A percentile compares a stretch with the other conserved stretches of the same genome.
Conservation (phyloP, 805 yeast species). For the Sugiyamaella americana region DNA sequence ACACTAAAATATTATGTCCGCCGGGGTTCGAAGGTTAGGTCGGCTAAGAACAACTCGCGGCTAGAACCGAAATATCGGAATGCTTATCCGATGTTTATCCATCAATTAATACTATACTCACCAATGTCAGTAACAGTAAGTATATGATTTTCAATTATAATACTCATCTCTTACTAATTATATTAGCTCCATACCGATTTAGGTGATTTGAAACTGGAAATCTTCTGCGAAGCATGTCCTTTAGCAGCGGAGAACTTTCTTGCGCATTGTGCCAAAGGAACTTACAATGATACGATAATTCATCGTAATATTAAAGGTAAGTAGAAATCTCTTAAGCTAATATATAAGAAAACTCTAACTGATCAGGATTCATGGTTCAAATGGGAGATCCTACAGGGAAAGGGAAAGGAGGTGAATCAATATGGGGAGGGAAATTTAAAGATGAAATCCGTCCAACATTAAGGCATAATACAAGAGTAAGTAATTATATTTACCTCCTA, state of each 20-base stretch:
- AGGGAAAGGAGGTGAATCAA: constrained; percentile 36
- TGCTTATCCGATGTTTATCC: not conserved
- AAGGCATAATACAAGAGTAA: constrained; percentile 59
- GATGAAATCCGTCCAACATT: constrained; percentile 35
- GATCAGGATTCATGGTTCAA: constrained; percentile 30
- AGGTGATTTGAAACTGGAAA: constrained; percentile 37
- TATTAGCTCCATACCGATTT: constrained; percentile 34
- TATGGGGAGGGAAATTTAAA: constrained; percentile 38
- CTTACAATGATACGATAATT: constrained; percentile 31
- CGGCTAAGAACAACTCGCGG: not conserved
- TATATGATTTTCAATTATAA: not conserved
- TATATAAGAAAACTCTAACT: constrained; percentile 13
- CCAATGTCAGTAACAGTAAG: constrained; percentile 1
- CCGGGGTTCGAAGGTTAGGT: too few relatives aligned
- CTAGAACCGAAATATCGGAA: not conserved
- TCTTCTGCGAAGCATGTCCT: constrained; percentile 37
- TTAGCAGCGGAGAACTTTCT: constrained; percentile 39
- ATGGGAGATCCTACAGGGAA: constrained; percentile 36
- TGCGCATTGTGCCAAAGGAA: constrained; percentile 42
- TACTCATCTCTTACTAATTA: not conserved
- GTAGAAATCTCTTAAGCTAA: constrained; percentile 20
- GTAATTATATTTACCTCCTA: constrained; percentile 2
- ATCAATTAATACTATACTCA: too few relatives aligned
- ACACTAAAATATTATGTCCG: too few relatives aligned
- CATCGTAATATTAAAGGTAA: constrained; percentile 35